Conservation (phyloP, 2,329 filamentous ascomycete species). For the Byssochlamys sp. region DNA sequence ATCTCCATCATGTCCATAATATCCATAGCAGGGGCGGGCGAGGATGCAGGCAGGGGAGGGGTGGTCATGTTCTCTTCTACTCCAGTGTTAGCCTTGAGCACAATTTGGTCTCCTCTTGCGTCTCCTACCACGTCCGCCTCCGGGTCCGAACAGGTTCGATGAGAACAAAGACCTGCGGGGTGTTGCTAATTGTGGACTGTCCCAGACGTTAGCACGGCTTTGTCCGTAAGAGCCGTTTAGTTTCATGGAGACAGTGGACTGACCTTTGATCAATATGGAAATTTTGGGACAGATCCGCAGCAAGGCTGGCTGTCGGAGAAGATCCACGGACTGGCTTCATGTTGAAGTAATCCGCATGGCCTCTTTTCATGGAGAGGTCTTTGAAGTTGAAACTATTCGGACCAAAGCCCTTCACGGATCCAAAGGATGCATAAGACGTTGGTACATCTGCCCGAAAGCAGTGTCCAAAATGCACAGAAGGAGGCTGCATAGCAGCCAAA, state of each 20-base stretch:
- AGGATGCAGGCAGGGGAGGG: constrained; percentile 74
- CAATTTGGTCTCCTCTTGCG: not conserved
- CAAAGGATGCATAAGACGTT: constrained; percentile 44
- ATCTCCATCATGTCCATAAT: constrained; percentile 92
- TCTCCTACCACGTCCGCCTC: constrained; percentile 49
- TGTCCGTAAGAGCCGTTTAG: constrained; percentile 2
- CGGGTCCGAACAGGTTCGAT: constrained; percentile 53
- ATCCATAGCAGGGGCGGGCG: constrained; percentile 62
- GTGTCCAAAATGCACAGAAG: constrained; percentile 50
- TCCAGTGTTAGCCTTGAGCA: constrained; percentile 21
- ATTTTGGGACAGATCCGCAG: constrained; percentile 91
- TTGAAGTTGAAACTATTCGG: constrained; percentile 66
- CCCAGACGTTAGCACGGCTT: constrained; percentile 32
- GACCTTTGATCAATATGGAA: constrained; percentile 94
- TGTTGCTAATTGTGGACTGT: constrained; percentile 70
- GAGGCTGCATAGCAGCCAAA: constrained; percentile 80
- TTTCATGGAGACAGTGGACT: constrained; percentile 23
- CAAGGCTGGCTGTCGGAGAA: constrained; percentile 81
- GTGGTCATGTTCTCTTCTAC: constrained; percentile 66
- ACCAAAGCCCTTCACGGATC: constrained; percentile 47
- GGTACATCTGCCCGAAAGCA: constrained; percentile 53
- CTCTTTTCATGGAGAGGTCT: constrained; percentile 60
- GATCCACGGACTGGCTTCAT: constrained; percentile 69
- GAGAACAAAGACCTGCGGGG: constrained; percentile 79
- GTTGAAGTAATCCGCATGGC: constrained; percentile 68